A percentile compares a stretch with the other conserved stretches of the same genome.
Evolutionary conservation across 805 yeast species (phyloP).

Genomic region (Myxozyma monticola): DNA sequence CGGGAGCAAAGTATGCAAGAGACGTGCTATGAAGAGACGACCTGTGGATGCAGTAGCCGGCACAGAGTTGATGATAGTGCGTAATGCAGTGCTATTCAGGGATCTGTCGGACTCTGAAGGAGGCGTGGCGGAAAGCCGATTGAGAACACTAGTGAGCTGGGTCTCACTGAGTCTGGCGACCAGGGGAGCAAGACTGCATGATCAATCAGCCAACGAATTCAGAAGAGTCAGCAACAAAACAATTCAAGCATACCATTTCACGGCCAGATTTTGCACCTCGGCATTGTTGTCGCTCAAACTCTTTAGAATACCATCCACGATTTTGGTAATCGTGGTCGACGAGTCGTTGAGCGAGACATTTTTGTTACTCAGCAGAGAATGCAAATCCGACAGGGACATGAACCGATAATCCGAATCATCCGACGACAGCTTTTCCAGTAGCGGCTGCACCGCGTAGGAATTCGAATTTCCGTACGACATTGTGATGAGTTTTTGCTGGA

Average conservation of each 20-base stretch:
- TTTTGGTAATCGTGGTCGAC: conserved; percentile 26
- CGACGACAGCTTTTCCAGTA: conserved; percentile 35
- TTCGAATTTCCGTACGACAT: not conserved
- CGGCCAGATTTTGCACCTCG: conserved; percentile 75
- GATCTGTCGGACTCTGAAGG: conserved; percentile 44
- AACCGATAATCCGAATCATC: conserved; percentile 76
- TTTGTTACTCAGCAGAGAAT: conserved; percentile 40
- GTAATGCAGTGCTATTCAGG: conserved; percentile 39
- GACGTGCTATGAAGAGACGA: conserved; percentile 31
- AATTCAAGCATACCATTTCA: conserved; percentile 50
- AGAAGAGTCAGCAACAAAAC: not conserved
- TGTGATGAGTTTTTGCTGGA: not conserved
- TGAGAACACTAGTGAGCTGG: conserved; percentile 36
- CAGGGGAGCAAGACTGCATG: conserved; percentile 30
- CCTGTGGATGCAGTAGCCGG: conserved; percentile 33
- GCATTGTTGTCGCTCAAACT: conserved; percentile 61
- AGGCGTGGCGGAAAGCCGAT: conserved; percentile 36
- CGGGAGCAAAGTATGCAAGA: conserved; percentile 34
- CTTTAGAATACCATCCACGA: conserved; percentile 46
- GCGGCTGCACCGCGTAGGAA: conserved; percentile 26
- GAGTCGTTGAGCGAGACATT: conserved; percentile 34
- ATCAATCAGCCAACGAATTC: not conserved
- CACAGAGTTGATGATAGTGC: conserved; percentile 36
- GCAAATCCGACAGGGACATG: conserved; percentile 80
- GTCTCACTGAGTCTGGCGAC: conserved; percentile 26